A percentile compares a stretch with the other conserved stretches of the same genome.
Evolutionary conservation across 148 eudicot species (phyloP).

Genomic region (Heliamphora exappendiculata): DNA sequence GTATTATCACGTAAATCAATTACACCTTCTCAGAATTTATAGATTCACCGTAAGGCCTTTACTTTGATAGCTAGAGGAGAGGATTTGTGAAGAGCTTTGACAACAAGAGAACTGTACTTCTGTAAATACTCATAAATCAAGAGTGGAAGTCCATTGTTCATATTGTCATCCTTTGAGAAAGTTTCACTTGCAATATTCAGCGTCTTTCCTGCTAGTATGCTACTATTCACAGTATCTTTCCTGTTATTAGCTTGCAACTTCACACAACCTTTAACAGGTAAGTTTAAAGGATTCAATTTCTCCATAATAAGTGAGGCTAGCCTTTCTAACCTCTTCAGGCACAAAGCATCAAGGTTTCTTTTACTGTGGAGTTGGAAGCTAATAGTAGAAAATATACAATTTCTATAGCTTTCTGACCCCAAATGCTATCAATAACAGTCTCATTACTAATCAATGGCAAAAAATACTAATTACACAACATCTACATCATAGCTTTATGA

Average conservation of each 20-base stretch:
- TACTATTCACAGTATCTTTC: constrained; percentile 43
- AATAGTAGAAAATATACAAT: too few species aligned
- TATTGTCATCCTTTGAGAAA: constrained; percentile 17
- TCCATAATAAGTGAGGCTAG: constrained; percentile 38
- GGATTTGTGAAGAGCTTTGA: constrained; percentile 47
- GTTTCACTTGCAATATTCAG: constrained; percentile 22
- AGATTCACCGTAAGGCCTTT: constrained; percentile 73
- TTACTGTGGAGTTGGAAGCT: too few species aligned
- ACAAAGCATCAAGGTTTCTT: constrained; percentile 41
- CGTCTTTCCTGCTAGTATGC: constrained; percentile 16
- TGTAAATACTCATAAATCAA: constrained; percentile 40
- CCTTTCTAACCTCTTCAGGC: constrained; percentile 62
- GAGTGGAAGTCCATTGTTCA: constrained; percentile 20
- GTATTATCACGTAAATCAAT: constrained; percentile 33
- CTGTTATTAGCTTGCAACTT: constrained; percentile 57
- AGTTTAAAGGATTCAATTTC: constrained; percentile 47
- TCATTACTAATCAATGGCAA: too few species aligned
- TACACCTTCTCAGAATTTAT: constrained; percentile 50
- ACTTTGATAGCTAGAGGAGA: constrained; percentile 74
- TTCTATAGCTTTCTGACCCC: too few species aligned
- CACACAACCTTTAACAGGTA: constrained; percentile 33
- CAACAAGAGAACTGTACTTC: constrained; percentile 51
- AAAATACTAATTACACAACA: too few species aligned
- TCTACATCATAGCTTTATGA: too few species aligned
- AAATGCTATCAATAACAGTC: too few species aligned